Evolutionary conservation across 2,329 filamentous ascomycete species (phyloP).

Genomic region (Zymoseptoria pseudotritici): DNA sequence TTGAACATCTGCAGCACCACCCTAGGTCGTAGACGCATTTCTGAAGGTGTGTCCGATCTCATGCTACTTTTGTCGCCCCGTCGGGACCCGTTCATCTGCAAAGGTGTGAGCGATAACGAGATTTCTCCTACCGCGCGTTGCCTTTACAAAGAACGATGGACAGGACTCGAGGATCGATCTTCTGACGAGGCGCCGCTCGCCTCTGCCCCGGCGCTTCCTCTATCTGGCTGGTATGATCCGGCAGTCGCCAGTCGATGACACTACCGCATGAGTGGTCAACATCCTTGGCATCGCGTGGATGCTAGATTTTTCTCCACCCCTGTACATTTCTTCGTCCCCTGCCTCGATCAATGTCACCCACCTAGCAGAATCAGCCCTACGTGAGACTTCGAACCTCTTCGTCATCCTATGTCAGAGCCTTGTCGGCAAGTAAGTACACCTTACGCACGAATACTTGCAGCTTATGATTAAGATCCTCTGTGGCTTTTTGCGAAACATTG

Average conservation of each 20-base stretch:
- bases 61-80: too few species aligned
- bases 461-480: background rate
- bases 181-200: background rate
- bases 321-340: background rate
- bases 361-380: background rate
- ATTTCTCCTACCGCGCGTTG: too few species aligned
- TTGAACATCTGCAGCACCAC: too few species aligned
- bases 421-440: background rate
- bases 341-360: background rate
- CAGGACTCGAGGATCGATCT: background rate
- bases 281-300: background rate
- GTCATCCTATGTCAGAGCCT: background rate
- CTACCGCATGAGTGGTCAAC: background rate
- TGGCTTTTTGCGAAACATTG: background rate
- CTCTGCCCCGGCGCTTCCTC: background rate
- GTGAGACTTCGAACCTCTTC: background rate
- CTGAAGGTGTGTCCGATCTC: too few species aligned
- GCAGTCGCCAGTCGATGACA: background rate
- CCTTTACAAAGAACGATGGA: too few species aligned
- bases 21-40: too few species aligned
- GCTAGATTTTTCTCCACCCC: background rate
- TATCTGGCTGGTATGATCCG: background rate
- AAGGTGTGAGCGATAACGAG: background rate
- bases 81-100: background rate
- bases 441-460: background rate